Evolutionary conservation across 1,139 yeast genomes (phyloP).

Genomic region (Sugiyamaella xylanicola): DNA sequence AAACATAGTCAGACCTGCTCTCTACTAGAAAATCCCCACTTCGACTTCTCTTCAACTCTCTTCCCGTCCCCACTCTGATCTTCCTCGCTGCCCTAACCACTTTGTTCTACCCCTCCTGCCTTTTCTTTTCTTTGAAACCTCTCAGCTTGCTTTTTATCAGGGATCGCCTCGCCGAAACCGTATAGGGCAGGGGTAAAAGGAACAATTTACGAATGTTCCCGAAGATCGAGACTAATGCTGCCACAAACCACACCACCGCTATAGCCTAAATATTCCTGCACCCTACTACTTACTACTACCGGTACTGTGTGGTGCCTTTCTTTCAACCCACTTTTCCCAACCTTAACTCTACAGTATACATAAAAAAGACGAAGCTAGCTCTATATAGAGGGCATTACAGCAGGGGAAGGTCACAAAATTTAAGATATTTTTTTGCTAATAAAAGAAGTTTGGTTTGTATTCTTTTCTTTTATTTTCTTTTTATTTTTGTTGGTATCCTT

Average conservation of each 20-base stretch:
- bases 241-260: neutral
- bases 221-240: neutral
- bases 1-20: no score
- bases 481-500: neutral
- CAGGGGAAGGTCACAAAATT: neutral
- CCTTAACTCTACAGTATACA: conserved; percentile 1
- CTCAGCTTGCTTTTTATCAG: neutral
- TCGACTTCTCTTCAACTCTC: no score
- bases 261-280: neutral
- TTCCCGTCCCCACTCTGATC: neutral
- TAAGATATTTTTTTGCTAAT: neutral
- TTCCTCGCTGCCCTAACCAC: neutral
- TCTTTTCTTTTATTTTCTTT: neutral
- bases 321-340: neutral
- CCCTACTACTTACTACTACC: neutral
- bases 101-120: neutral
- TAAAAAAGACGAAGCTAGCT: conserved; percentile 1
- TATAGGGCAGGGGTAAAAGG: neutral
- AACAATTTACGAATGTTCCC: neutral
- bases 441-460: neutral
- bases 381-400: neutral
- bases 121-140: neutral
- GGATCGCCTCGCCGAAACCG: conserved; percentile 2
- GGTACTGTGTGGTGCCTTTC: neutral
- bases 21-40: neutral